Evolutionary conservation across 1,284 basidiomycete genomes (phyloP), one percentile per base, ranked within the genome.

Genomic region (Malassezia caprae): DNA sequence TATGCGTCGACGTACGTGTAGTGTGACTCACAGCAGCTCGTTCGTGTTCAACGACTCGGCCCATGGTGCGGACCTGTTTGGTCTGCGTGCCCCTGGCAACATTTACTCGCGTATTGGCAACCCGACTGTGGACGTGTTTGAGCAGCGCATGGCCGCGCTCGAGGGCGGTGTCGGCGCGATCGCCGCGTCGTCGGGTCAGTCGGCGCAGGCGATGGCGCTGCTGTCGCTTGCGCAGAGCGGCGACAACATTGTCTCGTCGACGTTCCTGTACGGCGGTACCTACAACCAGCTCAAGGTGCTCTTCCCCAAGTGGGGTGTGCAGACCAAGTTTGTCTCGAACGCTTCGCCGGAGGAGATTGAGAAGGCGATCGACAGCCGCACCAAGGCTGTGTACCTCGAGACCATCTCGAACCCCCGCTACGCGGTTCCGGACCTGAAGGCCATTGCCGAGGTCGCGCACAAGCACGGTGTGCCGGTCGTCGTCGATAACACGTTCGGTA

Each of bases 401-500:
- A 84, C 80, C 58, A 89, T 91, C 53, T 84, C 84, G 28, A 91
- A 91, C 76, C 88, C 89, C 0, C 84, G 63, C 68, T 90, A 86
- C 76, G 81, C 82, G 53, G 80, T 90, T 37, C 80, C 80, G 28
- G 82, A 85, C 56, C 79, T 91, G 49, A 81, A 84, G 5, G 84
- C 80, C 28, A 77, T 91, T 35, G 83, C 87, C 45, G 84, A 88
- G 79, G 83, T 77, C 34, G 88, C 88, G 0, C 87, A 90, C 69
- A 81, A 82, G 51, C 76, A 84, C 60, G 80, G 80, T 0, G 83
- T 90, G 30, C 88, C 87, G 0, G 76, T 90, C 39, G 82, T 90
- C 26, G 88, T 90, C 0, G 89, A 91, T 75, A 91, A 91, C 76
- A 90, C 88, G 0, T 90, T 90, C 65, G 88, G 88, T 59, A 84